These are phyloP conservation scores for Yarrowia porcina DNA, from an alignment of 805 yeast genomes.

Conservation along the genomic window DNA sequence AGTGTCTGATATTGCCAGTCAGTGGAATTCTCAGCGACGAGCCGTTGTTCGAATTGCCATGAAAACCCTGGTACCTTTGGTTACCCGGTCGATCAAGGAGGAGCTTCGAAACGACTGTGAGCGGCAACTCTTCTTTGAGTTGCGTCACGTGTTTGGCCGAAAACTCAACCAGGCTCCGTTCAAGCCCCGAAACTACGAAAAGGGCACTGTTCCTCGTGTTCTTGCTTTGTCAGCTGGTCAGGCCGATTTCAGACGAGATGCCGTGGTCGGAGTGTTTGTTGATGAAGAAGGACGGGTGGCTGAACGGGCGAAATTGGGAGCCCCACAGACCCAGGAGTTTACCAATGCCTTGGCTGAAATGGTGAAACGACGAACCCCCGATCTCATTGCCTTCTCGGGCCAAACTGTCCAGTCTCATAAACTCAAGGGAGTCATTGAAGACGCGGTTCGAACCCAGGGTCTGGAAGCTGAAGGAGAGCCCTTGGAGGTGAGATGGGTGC, in stretches of 20 bases:
- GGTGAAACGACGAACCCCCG: conserved; percentile 69
- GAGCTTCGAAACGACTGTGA: conserved; percentile 74
- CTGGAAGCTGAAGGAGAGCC: conserved; percentile 44
- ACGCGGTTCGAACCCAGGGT: conserved; percentile 55
- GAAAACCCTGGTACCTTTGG: conserved; percentile 60
- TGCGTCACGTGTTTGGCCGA: conserved; percentile 64
- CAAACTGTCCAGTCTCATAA: conserved; percentile 69
- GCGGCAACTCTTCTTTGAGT: conserved; percentile 60
- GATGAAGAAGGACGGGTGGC: conserved; percentile 77
- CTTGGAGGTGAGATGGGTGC: conserved; percentile 73
- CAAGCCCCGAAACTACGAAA: conserved; percentile 70
- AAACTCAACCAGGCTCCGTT: conserved; percentile 92
- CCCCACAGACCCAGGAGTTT: conserved; percentile 64
- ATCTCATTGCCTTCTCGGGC: conserved; percentile 87
- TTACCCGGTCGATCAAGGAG: conserved; percentile 76
- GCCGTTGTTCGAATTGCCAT: conserved; percentile 64
- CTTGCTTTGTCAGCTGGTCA: conserved; percentile 81
- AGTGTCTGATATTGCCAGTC: conserved; percentile 62
- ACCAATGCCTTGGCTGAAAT: conserved; percentile 57
- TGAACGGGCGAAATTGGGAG: conserved; percentile 74
- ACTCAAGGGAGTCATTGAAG: conserved; percentile 52
- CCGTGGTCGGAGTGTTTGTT: conserved; percentile 75
- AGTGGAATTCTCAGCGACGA: conserved; percentile 80
- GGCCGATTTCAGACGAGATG: conserved; percentile 76
- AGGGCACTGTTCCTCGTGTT: conserved; percentile 82